Evolutionary conservation across 2,329 filamentous ascomycete genomes (phyloP), one percentile per base, ranked within the genome.

Genomic region (Neonectria coccinea): DNA sequence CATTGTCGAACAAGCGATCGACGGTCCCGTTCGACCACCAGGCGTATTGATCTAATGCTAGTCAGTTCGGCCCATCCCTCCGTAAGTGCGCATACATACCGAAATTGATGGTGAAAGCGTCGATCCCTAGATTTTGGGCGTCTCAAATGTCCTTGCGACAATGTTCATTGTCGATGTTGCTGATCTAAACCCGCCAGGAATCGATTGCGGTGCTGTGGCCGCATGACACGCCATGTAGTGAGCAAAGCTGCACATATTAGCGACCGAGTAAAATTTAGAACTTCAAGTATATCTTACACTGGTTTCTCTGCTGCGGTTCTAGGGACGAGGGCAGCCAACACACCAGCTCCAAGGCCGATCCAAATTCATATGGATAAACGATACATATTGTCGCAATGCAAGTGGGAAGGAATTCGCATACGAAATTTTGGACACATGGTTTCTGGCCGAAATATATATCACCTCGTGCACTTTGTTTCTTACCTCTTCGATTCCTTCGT

Each of bases 51-150:
- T 65, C 62, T 65, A 16, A 25, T 18, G 4, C 18, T 5, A 6
- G 50, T 63, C 33, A 56, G 54, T 9, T 9, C 39, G 29, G 4
- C 12, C 11, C 12, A 20, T n/a, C 20, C 2, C 20, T 50, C 5
- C n/a, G 10, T 18, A 12, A 6, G 39, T 16, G 16, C 4, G 14
- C 14, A 11, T 1, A 8, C 47, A 5, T 52, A 61, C 57, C 53
- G 44, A 61, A 61, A 39, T 65, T 65, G 47, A 61, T 61, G 14
- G 62, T 53, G 20, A 65, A 61, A 2, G 57, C 62, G 47, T 65
- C 57, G 7, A 57, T 56, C n/a, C 57, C 62, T 3, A 65, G 33
- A 25, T 20, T 65, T 36, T 61, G 48, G 1, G 53, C 62, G 29
- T 64, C 62, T 3, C 42, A 5, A 25, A 64, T 60, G n/a, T 60